phyloP scores from a whole-genome alignment of 495 filamentous ascomycete species.

The Clohesyomyces aquaticus region DNA sequence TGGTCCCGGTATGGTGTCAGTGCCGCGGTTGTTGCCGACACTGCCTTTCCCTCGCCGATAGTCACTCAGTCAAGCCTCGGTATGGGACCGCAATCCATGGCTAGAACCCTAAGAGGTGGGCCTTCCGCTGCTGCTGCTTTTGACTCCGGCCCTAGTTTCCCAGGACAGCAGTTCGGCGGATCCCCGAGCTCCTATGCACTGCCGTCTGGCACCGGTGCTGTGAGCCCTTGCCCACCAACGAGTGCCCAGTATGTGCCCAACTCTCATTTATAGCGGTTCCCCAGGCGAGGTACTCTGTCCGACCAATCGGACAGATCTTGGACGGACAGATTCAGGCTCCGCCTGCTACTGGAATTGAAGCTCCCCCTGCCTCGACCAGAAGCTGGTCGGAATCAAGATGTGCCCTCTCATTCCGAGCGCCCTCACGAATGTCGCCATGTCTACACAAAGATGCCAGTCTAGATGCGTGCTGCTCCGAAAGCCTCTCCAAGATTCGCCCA shows the following conservation, averaged over 20 bases:
- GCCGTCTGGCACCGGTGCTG: conserved; percentile 83
- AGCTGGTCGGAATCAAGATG: no score
- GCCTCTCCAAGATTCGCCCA: no score
- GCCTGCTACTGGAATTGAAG: conserved; percentile 16
- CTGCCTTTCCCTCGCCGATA: conserved; percentile 88
- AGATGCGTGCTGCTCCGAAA: no score
- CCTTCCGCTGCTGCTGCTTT: conserved; percentile 75
- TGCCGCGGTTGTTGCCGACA: conserved; percentile 91
- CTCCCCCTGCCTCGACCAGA: not conserved
- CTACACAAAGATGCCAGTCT: no score
- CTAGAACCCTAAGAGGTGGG: conserved; percentile 79
- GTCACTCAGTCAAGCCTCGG: conserved; percentile 79
- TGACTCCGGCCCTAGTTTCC: conserved; percentile 73
- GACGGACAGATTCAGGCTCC: conserved; percentile 40
- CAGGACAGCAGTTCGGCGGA: conserved; percentile 82
- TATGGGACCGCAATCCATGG: conserved; percentile 70
- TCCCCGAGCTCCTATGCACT: conserved; percentile 89
- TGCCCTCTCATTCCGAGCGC: not conserved
- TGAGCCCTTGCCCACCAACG: conserved; percentile 76
- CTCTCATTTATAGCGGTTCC: no score
- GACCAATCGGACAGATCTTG: conserved; percentile 37
- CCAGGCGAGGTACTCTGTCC: conserved; percentile 4
- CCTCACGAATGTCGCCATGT: no score
- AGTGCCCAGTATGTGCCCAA: conserved; percentile 68
- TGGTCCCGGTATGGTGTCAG: no score